These are phyloP conservation scores for Pythium dissimile DNA, from an alignment of 352 stramenopile species.

Conservation along the genomic window DNA sequence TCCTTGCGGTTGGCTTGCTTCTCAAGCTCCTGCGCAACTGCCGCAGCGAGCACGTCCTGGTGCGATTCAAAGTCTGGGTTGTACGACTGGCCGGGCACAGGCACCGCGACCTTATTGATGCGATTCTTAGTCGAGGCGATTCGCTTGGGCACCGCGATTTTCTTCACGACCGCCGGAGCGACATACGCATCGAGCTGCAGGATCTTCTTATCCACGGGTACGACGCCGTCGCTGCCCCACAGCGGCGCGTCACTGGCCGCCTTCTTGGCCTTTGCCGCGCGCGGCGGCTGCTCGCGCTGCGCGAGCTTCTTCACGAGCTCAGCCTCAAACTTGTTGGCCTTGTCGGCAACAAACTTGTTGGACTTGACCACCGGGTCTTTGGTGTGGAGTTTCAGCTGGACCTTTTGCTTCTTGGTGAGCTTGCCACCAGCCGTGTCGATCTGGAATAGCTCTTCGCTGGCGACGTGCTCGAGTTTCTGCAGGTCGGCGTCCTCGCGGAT, in stretches of 20 bases:
- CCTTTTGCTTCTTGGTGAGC: constrained; percentile 62
- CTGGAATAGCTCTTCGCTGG: constrained; percentile 74
- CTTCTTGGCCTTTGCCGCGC: constrained; percentile 13
- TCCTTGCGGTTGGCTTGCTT: constrained; percentile 45
- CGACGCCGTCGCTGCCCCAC: constrained; percentile 43
- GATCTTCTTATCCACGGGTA: constrained; percentile 34
- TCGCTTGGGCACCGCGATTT: constrained; percentile 51
- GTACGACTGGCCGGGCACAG: constrained; percentile 78
- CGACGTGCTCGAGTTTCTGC: constrained; percentile 73
- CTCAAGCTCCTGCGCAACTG: constrained; percentile 66
- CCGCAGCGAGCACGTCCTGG: constrained; percentile 75
- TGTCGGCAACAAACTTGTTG: constrained; percentile 63
- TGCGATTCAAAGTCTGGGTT: constrained; percentile 80
- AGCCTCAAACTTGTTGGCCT: constrained; percentile 55
- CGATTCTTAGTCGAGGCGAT: constrained; percentile 62
- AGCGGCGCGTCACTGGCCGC: constrained; percentile 16
- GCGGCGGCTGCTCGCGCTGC: constrained; percentile 15
- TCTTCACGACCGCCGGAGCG: constrained; percentile 51
- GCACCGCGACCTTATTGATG: constrained; percentile 69
- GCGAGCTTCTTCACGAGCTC: constrained; percentile 60
- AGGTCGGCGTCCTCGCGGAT: constrained; percentile 77
- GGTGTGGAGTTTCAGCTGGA: constrained; percentile 45
- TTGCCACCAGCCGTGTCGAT: constrained; percentile 68
- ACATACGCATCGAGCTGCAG: constrained; percentile 58
- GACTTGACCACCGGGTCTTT: constrained; percentile 73